Percentiles rank a stretch among this genome's conserved stretches.
These are phyloP conservation scores for Coemansia sp. DNA, from an alignment of 192 early-diverging fungal genomes.

Conservation along the genomic window DNA sequence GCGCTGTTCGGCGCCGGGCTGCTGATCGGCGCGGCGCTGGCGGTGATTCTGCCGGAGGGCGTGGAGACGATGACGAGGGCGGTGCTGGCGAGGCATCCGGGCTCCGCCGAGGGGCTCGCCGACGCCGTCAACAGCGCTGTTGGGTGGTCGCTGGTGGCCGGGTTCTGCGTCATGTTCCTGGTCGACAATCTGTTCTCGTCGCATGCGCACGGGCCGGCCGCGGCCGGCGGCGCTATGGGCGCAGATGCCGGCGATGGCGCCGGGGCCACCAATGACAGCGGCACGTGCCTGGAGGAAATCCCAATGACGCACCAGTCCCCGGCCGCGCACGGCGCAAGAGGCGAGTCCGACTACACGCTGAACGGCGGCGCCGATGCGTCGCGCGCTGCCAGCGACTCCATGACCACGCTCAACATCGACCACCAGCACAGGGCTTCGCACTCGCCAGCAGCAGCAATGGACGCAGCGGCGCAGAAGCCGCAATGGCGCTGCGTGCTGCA, in stretches of 20 bases:
- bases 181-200: conserved; percentile 63
- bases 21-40: conserved; percentile 85
- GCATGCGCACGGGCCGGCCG: background rate
- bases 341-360: conserved; percentile 32
- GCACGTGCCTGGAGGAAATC: conserved; percentile 44
- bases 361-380: background rate
- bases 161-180: conserved; percentile 89
- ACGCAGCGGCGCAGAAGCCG: conserved; percentile 12
- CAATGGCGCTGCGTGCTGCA: conserved; percentile 37
- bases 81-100: conserved; percentile 10
- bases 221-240: background rate
- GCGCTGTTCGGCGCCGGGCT: conserved; percentile 86
- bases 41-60: conserved; percentile 96
- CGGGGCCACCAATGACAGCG: conserved; percentile 20
- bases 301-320: conserved; percentile 18
- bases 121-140: conserved; percentile 57
- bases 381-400: background rate
- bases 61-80: conserved; percentile 80
- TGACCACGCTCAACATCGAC: conserved; percentile 5
- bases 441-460: conserved; percentile 28
- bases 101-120: conserved; percentile 6
- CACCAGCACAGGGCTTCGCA: conserved; percentile 20
- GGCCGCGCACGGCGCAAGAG: background rate
- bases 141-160: conserved; percentile 76
- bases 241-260: background rate